Percentiles rank a stretch among this genome's conserved stretches.
phyloP scores from a whole-genome alignment of 2,329 filamentous ascomycete genomes.

The Fusarium musae region DNA sequence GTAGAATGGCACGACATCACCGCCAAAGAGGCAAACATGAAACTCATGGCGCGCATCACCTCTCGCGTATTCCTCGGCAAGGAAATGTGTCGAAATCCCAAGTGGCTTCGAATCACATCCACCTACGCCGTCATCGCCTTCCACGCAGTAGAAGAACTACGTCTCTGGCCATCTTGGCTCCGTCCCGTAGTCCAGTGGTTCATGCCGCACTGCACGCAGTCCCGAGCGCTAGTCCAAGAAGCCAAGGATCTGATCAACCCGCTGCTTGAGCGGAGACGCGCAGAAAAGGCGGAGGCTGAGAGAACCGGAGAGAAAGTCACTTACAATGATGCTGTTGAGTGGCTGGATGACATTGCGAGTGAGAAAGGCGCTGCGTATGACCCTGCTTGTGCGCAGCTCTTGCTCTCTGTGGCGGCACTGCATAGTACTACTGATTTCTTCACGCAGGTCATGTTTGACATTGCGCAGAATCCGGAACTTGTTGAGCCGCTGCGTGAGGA shows the following conservation, averaged over 20 bases:
- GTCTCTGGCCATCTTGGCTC: neutral
- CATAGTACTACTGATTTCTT: neutral
- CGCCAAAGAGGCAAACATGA: neutral
- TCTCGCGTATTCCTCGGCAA: neutral
- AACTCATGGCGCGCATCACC: neutral
- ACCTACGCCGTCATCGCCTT: neutral
- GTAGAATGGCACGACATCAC: neutral
- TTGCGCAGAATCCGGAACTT: neutral
- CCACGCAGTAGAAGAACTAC: neutral
- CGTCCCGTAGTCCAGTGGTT: neutral
- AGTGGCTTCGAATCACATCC: neutral
- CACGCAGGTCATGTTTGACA: neutral
- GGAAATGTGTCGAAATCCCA: neutral
- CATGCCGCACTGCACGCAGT: neutral
- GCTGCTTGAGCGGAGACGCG: neutral
- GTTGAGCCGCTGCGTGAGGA: neutral
- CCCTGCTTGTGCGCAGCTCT: neutral
- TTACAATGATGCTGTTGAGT: neutral
- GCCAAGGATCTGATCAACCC: rapidly evolving
- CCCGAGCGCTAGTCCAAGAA: neutral
- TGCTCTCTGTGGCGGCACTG: neutral
- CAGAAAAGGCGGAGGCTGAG: rapidly evolving
- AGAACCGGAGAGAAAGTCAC: neutral
- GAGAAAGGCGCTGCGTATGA: rapidly evolving
- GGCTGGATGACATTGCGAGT: neutral